phyloP scores from a whole-genome alignment of 495 filamentous ascomycete genomes.

The Patellaria atrata region DNA sequence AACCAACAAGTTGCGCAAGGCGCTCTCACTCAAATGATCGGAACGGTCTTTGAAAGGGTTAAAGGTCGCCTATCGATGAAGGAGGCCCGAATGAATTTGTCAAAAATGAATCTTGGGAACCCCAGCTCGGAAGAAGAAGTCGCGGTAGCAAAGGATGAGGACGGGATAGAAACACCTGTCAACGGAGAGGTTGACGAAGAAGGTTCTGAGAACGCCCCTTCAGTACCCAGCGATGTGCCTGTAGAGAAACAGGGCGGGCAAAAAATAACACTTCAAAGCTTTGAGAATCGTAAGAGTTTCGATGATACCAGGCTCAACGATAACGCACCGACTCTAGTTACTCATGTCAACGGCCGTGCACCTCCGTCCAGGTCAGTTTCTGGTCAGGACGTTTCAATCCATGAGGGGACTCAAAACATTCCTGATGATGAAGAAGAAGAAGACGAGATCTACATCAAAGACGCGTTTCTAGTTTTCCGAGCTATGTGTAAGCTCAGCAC shows the following conservation, averaged over 20 bases:
- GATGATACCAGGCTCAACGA: conserved; percentile 85
- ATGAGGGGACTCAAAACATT: conserved; percentile 35
- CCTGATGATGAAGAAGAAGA: conserved; percentile 76
- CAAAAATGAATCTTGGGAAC: conserved; percentile 26
- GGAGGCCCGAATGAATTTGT: conserved; percentile 47
- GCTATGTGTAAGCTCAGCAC: conserved; percentile 96
- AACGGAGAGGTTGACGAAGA: conserved; percentile 15
- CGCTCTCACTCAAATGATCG: conserved; percentile 95
- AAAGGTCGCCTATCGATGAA: conserved; percentile 77
- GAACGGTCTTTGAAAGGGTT: conserved; percentile 91
- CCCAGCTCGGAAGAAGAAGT: conserved; percentile 20
- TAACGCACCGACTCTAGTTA: conserved; percentile 83
- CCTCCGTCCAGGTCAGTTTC: conserved; percentile 37
- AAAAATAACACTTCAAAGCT: conserved; percentile 88
- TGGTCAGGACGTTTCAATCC: conserved; percentile 29
- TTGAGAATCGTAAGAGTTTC: conserved; percentile 85
- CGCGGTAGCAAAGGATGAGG: conserved; percentile 29
- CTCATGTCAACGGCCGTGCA: conserved; percentile 51
- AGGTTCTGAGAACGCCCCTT: conserved; percentile 33
- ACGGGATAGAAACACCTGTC: conserved; percentile 29
- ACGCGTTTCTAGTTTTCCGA: conserved; percentile 92
- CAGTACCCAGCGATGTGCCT: conserved; percentile 38
- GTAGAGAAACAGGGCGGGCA: conserved; percentile 46
- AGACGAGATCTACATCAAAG: conserved; percentile 90
- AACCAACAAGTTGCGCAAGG: conserved; percentile 97